Percentiles rank a stretch among this genome's conserved stretches.
Conservation (phyloP, 768 basidiomycete genomes). For the Candolleomyces aberdarensis region DNA sequence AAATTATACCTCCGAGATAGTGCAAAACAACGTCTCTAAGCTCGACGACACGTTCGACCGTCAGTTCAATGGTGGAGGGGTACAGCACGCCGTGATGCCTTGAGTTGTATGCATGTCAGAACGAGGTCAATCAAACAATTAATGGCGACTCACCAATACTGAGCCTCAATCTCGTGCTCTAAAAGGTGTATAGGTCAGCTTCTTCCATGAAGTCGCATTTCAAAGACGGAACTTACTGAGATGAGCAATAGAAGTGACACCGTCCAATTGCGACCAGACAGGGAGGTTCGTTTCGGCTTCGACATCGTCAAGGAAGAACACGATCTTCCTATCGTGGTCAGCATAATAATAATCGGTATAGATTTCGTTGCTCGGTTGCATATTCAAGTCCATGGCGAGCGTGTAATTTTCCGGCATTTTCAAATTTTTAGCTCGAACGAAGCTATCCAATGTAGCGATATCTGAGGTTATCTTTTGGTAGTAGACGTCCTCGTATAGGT, state of each 20-base stretch:
- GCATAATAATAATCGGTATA: slow-evolving; percentile 29
- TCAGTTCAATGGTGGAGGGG: slow-evolving; percentile 25
- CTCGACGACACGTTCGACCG: slow-evolving; percentile 25
- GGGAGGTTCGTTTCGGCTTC: slow-evolving; percentile 27
- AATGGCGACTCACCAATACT: slow-evolving; percentile 36
- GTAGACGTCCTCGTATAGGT: slow-evolving; percentile 19
- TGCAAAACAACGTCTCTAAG: slow-evolving; percentile 37
- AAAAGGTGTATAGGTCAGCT: background rate
- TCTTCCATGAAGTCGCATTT: background rate
- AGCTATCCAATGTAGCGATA: slow-evolving; percentile 26
- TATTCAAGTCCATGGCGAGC: slow-evolving; percentile 19
- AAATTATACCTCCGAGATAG: slow-evolving; percentile 30
- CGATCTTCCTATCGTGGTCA: slow-evolving; percentile 39
- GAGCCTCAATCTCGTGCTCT: slow-evolving; percentile 37
- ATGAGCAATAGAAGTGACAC: slow-evolving; percentile 34
- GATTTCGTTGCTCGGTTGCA: slow-evolving; percentile 23
- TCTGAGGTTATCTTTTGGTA: background rate
- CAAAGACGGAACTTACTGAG: slow-evolving; percentile 31
- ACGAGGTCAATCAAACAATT: background rate
- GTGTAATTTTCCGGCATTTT: slow-evolving; percentile 33
- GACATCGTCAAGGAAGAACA: slow-evolving; percentile 55
- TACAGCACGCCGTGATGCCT: slow-evolving; percentile 37
- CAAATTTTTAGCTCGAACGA: slow-evolving; percentile 20
- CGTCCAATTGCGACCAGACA: slow-evolving; percentile 29
- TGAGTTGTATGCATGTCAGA: background rate